A percentile compares a stretch with the other conserved stretches of the same genome.
phyloP scores from a whole-genome alignment of 2,329 filamentous ascomycete species.

The Trichoderma semiorbis region DNA sequence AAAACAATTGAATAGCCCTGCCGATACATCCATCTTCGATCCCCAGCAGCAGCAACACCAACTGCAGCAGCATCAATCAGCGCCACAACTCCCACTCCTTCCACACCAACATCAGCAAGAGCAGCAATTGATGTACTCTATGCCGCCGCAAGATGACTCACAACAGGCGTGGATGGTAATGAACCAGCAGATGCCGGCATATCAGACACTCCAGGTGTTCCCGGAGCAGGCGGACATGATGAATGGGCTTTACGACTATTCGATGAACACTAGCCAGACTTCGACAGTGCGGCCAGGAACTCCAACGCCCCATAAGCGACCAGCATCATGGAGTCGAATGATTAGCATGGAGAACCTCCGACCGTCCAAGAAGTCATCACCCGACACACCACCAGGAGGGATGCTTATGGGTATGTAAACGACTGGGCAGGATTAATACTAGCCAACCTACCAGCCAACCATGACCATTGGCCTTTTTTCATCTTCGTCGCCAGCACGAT shows the following conservation, averaged over 20 bases:
- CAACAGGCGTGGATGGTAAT: conserved; percentile 28
- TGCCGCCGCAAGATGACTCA: conserved; percentile 30
- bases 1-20: conserved; percentile 34
- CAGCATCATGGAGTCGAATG: conserved; percentile 38
- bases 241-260: conserved; percentile 26
- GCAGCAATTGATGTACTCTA: conserved; percentile 28
- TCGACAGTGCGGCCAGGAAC: conserved; percentile 35
- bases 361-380: conserved; percentile 34
- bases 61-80: conserved; percentile 17
- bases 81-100: conserved; percentile 7
- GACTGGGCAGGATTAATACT: not conserved
- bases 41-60: conserved; percentile 2
- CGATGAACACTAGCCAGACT: conserved; percentile 25
- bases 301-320: conserved; percentile 38
- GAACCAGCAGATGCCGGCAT: conserved; percentile 19
- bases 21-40: conserved; percentile 24
- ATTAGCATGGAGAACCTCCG: conserved; percentile 38
- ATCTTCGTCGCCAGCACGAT: not conserved
- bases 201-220: conserved; percentile 22
- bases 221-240: conserved; percentile 18
- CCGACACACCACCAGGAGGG: conserved; percentile 22
- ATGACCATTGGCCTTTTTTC: not conserved
- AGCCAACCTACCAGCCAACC: not conserved
- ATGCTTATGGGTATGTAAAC: conserved; percentile 28
- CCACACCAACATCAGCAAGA: conserved; percentile 19